phyloP scores from a whole-genome alignment of 345 rosid genomes.

The Citrus mangshanensis region DNA sequence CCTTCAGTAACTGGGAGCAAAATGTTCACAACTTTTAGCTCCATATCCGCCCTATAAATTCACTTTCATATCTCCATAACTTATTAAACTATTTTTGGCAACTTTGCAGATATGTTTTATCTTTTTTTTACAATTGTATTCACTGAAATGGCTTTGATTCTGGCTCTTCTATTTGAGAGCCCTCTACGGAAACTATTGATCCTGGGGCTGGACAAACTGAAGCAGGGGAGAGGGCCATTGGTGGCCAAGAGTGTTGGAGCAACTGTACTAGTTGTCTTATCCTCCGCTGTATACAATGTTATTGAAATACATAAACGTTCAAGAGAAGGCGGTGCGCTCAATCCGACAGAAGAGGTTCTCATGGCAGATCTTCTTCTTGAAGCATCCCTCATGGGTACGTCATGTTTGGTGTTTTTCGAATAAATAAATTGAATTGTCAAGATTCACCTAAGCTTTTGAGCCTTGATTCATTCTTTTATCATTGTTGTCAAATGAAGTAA shows the following conservation, averaged over 20 bases:
- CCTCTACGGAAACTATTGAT: constrained; percentile 41
- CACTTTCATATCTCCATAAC: neutral
- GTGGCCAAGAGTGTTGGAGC: constrained; percentile 38
- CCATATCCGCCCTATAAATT: neutral
- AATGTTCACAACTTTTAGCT: neutral
- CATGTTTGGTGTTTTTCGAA: neutral
- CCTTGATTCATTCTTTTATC: no score
- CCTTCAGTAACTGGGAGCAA: neutral
- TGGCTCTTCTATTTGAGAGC: constrained; percentile 29
- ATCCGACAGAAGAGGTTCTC: constrained; percentile 49
- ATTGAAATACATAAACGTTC: constrained; percentile 25
- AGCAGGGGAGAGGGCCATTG: constrained; percentile 44
- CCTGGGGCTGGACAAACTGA: constrained; percentile 30
- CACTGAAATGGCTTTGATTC: constrained; percentile 35
- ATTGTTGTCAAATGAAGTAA: no score
- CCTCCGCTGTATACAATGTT: constrained; percentile 16
- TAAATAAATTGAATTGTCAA: neutral
- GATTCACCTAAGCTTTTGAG: neutral
- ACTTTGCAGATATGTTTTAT: constrained; percentile 29
- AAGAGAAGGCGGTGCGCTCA: constrained; percentile 26
- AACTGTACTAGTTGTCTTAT: constrained; percentile 39
- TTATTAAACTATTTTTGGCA: neutral
- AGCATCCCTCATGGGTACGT: constrained; percentile 50
- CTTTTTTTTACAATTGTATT: constrained; percentile 33
- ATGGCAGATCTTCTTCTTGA: constrained; percentile 35